Evolutionary conservation across 345 rosid genomes (phyloP).

Genomic region (Barbarea vulgaris): DNA sequence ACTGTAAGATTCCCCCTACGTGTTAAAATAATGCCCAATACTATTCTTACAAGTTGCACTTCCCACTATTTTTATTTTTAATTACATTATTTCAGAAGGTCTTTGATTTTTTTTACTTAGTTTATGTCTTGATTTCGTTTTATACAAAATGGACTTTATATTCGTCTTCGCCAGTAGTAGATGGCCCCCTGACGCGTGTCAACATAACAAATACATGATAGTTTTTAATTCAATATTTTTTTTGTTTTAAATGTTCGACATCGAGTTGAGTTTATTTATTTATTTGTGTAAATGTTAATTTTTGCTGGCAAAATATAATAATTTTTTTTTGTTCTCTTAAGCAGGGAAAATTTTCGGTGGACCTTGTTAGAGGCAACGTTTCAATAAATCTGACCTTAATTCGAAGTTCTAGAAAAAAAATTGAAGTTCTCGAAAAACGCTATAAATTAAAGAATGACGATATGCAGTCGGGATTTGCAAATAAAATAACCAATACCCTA

Average conservation of each 20-base stretch:
- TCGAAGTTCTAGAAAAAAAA: neutral
- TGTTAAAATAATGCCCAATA: constrained; percentile 39
- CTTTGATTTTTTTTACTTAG: neutral
- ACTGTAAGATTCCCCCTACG: constrained; percentile 41
- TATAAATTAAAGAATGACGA: constrained; percentile 7
- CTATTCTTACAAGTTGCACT: constrained; percentile 31
- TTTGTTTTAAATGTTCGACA: constrained; percentile 21
- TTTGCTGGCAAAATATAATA: neutral
- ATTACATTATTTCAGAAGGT: constrained; percentile 17
- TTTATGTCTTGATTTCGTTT: constrained; percentile 15
- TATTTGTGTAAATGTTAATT: neutral
- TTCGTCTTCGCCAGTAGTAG: constrained; percentile 20
- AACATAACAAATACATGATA: neutral
- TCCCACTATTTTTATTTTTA: constrained; percentile 5
- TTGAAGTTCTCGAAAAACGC: neutral
- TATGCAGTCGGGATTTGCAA: constrained; percentile 6
- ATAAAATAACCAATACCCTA: neutral
- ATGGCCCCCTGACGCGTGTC: constrained; percentile 35
- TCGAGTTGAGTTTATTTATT: constrained; percentile 19
- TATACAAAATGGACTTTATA: constrained; percentile 8
- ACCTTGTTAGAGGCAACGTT: constrained; percentile 17
- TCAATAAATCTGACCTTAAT: constrained; percentile 20
- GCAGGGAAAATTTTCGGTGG: neutral
- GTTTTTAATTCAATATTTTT: neutral
- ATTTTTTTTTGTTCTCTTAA: neutral